A percentile compares a stretch with the other conserved stretches of the same genome.
phyloP scores from a whole-genome alignment of 2,329 filamentous ascomycete species.

The Diaporthe sp. region DNA sequence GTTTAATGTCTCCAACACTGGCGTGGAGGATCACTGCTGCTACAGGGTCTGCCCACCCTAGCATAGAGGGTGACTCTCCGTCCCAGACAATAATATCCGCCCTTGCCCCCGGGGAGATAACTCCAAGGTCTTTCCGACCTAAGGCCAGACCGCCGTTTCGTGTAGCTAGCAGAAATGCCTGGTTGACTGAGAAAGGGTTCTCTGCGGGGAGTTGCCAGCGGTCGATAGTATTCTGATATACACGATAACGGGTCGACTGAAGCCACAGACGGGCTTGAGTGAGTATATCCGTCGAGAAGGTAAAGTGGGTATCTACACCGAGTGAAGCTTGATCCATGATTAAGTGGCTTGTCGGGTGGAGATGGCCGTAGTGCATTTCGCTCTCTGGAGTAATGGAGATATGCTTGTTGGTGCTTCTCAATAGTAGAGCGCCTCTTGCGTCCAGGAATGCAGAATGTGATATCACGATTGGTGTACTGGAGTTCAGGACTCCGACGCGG shows the following conservation, averaged over 20 bases:
- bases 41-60: slow-evolving; percentile 66
- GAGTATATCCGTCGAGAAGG: slow-evolving; percentile 60
- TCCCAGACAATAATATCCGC: slow-evolving; percentile 66
- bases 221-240: slow-evolving; percentile 51
- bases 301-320: slow-evolving; percentile 65
- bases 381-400: slow-evolving; percentile 68
- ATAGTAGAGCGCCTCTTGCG: slow-evolving; percentile 48
- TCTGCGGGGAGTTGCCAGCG: slow-evolving; percentile 44
- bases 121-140: slow-evolving; percentile 60
- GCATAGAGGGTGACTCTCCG: slow-evolving; percentile 56
- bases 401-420: slow-evolving; percentile 61
- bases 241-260: slow-evolving; percentile 52
- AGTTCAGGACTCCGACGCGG: slow-evolving; percentile 50
- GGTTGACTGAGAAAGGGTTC: slow-evolving; percentile 63
- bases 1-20: slow-evolving; percentile 60
- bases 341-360: slow-evolving; percentile 53
- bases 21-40: slow-evolving; percentile 67
- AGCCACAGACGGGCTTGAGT: slow-evolving; percentile 66
- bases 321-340: slow-evolving; percentile 62
- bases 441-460: slow-evolving; percentile 63
- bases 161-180: slow-evolving; percentile 67
- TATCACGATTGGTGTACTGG: slow-evolving; percentile 60
- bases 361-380: slow-evolving; percentile 67
- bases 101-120: slow-evolving; percentile 59
- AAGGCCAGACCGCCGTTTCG: slow-evolving; percentile 62